A percentile compares a stretch with the other conserved stretches of the same genome.
phyloP scores from a whole-genome alignment of 2,329 filamentous ascomycete species.

The Sporothrix phasma region DNA sequence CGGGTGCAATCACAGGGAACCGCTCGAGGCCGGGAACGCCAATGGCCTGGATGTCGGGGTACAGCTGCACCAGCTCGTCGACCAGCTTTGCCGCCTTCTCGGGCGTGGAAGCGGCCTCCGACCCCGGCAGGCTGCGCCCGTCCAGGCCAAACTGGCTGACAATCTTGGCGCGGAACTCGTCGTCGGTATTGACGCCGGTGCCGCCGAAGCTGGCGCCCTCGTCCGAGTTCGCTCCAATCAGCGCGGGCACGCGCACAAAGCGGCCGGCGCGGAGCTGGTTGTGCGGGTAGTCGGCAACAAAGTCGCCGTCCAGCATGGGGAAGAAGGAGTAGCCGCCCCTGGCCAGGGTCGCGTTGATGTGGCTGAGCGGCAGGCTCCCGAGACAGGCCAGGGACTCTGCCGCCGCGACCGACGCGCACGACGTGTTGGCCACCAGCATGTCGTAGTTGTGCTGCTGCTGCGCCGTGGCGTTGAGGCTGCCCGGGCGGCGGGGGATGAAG shows the following conservation, averaged over 20 bases:
- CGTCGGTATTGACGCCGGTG: conserved; percentile 43
- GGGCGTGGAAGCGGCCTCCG: neutral
- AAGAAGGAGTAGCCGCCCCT: conserved; percentile 14
- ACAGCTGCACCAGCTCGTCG: conserved; percentile 32
- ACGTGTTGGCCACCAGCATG: conserved; percentile 6
- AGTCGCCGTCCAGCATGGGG: conserved; percentile 31
- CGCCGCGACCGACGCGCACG: neutral
- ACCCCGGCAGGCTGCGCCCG: conserved; percentile 14
- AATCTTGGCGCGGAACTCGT: conserved; percentile 35
- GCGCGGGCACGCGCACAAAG: conserved; percentile 52
- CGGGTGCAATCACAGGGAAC: conserved; percentile 33
- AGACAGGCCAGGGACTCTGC: conserved; percentile 22
- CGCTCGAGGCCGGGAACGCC: conserved; percentile 33
- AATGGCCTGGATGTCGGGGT: conserved; percentile 39
- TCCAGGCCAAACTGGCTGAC: conserved; percentile 2
- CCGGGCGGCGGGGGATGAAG: conserved; percentile 7
- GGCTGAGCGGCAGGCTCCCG: conserved; percentile 25
- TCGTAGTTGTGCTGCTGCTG: conserved; percentile 21
- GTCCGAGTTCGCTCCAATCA: conserved; percentile 55
- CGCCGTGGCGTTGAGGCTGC: conserved; percentile 30
- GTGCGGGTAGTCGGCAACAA: conserved; percentile 36
- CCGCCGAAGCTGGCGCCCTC: conserved; percentile 37
- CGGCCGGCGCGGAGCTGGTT: conserved; percentile 45
- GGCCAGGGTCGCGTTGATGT: conserved; percentile 20
- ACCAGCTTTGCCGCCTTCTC: conserved; percentile 23